phyloP scores from a whole-genome alignment of 768 basidiomycete genomes.

The Sutorius australiensis region DNA sequence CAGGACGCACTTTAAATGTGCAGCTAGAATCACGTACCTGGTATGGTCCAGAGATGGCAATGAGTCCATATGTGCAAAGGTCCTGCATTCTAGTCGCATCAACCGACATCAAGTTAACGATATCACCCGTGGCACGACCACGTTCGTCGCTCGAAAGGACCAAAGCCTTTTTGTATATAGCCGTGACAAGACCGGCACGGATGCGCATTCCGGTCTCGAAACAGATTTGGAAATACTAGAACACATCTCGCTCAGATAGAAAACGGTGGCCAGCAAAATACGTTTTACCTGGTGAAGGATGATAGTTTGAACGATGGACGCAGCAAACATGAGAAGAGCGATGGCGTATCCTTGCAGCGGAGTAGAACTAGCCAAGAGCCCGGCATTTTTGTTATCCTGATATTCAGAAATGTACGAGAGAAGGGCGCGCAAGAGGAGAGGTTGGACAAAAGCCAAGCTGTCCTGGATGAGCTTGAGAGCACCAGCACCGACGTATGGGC shows the following conservation, averaged over 20 bases:
- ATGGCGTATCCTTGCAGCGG: constrained; percentile 70
- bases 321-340: constrained; percentile 74
- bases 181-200: constrained; percentile 80
- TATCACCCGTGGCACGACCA: constrained; percentile 80
- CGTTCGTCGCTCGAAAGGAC: constrained; percentile 84
- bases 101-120: constrained; percentile 92
- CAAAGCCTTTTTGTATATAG: constrained; percentile 83
- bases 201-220: constrained; percentile 92
- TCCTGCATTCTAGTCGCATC: constrained; percentile 79
- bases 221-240: constrained; percentile 79
- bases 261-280: not conserved
- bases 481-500: constrained; percentile 62
- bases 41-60: constrained; percentile 80
- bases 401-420: constrained; percentile 81
- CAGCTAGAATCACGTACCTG: constrained; percentile 46
- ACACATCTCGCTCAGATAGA: not conserved
- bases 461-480: constrained; percentile 78
- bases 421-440: constrained; percentile 77
- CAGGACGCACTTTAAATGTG: not conserved
- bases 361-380: constrained; percentile 28
- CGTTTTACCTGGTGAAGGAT: constrained; percentile 68
- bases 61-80: constrained; percentile 78
- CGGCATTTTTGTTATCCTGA: constrained; percentile 43
- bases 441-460: constrained; percentile 77
- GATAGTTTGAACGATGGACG: constrained; percentile 74